phyloP scores from a whole-genome alignment of 1,284 basidiomycete species.

The Apiotrichum veenhuisii region DNA sequence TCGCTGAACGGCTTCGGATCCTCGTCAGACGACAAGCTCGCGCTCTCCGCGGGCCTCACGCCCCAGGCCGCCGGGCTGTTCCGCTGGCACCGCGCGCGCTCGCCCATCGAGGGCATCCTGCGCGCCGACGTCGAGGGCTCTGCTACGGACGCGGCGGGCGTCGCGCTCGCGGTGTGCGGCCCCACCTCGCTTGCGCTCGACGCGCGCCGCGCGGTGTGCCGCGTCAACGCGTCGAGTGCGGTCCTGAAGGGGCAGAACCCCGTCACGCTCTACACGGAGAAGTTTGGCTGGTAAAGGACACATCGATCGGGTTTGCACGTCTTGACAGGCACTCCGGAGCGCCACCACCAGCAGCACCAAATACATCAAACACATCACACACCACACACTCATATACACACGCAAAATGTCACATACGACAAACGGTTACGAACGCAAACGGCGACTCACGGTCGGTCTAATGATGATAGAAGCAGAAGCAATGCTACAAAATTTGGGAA shows the following conservation, averaged over 20 bases:
- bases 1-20: not conserved
- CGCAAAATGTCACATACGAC: too few species aligned
- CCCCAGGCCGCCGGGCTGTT: constrained; percentile 4
- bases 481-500: too few species aligned
- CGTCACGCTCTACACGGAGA: constrained; percentile 28
- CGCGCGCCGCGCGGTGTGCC: constrained; percentile 21
- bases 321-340: not conserved
- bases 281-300: constrained; percentile 28
- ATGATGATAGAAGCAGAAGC: too few species aligned
- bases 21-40: not conserved
- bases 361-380: too few species aligned
- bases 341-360: too few species aligned
- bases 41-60: not conserved
- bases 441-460: too few species aligned
- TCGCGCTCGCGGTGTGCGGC: constrained; percentile 25
- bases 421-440: too few species aligned
- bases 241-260: constrained; percentile 26
- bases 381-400: too few species aligned
- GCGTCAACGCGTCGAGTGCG: constrained; percentile 16
- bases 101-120: constrained; percentile 11
- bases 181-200: constrained; percentile 21
- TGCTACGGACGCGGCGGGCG: constrained; percentile 1
- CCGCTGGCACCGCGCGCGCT: constrained; percentile 14
- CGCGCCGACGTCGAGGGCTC: constrained; percentile 9
- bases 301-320: too few species aligned